Percentiles rank a stretch among this genome's conserved stretches.
phyloP scores from a whole-genome alignment of 495 filamentous ascomycete species.

The Bombardia bombarda region DNA sequence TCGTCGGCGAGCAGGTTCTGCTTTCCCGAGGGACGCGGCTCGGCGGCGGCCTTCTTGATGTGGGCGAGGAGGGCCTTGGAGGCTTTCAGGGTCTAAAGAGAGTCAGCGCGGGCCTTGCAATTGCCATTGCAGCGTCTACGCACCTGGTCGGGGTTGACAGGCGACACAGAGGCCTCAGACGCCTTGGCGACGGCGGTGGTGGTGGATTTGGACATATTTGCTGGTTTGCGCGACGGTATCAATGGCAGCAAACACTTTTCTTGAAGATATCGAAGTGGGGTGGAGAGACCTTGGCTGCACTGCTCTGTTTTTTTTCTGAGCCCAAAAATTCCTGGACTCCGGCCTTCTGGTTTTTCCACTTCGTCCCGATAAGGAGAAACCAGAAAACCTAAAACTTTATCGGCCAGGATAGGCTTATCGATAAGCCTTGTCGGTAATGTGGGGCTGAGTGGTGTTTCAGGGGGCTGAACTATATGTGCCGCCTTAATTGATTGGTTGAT shows the following conservation, averaged over 20 bases:
- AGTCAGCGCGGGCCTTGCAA: conserved; percentile 1
- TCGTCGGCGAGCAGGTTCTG: conserved; percentile 62
- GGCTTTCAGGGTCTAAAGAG: conserved; percentile 60
- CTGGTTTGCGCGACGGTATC: not conserved
- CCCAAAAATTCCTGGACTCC: conserved; percentile 18
- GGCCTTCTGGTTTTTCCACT: conserved; percentile 11
- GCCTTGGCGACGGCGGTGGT: conserved; percentile 18
- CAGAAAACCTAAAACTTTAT: not conserved
- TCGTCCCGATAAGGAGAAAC: not conserved
- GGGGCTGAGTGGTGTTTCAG: not conserved
- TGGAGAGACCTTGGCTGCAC: not conserved
- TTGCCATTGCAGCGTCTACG: conserved; percentile 10
- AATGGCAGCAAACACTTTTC: not conserved
- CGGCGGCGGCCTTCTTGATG: conserved; percentile 58
- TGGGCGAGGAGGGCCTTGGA: conserved; percentile 73
- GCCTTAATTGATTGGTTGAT: not conserved
- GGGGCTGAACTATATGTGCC: not conserved
- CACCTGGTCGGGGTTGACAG: conserved; percentile 38
- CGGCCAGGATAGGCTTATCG: not conserved
- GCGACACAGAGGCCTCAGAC: conserved; percentile 25
- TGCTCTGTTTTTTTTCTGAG: conserved; percentile 12
- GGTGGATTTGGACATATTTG: conserved; percentile 15
- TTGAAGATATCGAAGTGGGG: conserved; percentile 11
- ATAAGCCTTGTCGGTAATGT: not conserved
- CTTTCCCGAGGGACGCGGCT: conserved; percentile 53